Evolutionary conservation across 805 yeast genomes (phyloP).

Genomic region (Candida adriatica): DNA sequence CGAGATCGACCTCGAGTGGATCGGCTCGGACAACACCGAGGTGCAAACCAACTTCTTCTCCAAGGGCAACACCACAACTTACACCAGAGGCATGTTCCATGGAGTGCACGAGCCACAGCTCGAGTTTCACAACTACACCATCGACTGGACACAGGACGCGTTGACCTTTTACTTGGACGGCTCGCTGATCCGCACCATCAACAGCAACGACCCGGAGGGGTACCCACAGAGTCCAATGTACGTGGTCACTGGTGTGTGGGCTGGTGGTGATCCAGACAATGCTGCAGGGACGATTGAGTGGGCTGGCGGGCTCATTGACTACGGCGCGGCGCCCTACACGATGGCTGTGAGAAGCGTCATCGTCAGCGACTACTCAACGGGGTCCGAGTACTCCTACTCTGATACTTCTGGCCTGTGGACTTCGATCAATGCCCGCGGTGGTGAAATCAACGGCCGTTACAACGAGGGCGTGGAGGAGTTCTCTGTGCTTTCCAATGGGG

Average conservation of each 20-base stretch:
- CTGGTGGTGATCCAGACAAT: conserved; percentile 70
- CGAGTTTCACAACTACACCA: conserved; percentile 66
- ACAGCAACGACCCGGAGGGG: conserved; percentile 50
- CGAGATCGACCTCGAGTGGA: conserved; percentile 85
- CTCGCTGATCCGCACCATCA: conserved; percentile 53
- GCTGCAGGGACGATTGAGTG: conserved; percentile 66
- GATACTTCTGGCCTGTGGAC: conserved; percentile 53
- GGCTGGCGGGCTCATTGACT: conserved; percentile 77
- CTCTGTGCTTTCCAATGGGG: conserved; percentile 29
- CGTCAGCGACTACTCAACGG: conserved; percentile 68
- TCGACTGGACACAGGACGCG: conserved; percentile 72
- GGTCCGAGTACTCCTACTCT: conserved; percentile 47
- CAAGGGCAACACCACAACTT: conserved; percentile 71
- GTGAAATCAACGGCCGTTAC: conserved; percentile 55
- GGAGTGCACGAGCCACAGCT: conserved; percentile 48
- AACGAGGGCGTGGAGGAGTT: conserved; percentile 39
- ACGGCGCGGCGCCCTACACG: conserved; percentile 56
- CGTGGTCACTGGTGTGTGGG: conserved; percentile 66
- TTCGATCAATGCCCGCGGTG: conserved; percentile 51
- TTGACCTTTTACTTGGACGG: conserved; percentile 75
- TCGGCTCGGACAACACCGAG: conserved; percentile 71
- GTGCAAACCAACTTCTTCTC: conserved; percentile 77
- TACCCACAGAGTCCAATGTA: conserved; percentile 92
- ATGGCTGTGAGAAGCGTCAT: conserved; percentile 54
- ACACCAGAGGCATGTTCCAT: conserved; percentile 75